Base-by-base conservation (phyloP, 768 basidiomycete genomes). In the Tricholoma bakamatsutake region DNA sequence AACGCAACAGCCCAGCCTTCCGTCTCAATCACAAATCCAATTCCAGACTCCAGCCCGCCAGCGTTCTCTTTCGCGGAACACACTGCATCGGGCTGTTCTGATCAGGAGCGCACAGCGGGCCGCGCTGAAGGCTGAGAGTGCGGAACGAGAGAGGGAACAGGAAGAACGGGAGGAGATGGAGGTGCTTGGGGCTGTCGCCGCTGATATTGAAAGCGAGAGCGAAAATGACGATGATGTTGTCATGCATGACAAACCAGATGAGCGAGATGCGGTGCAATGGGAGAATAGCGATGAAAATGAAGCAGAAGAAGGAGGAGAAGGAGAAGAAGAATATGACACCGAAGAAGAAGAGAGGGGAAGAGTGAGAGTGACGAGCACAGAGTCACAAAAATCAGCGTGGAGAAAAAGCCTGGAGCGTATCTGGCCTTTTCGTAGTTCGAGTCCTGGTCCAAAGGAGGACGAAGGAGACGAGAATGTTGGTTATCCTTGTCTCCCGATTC, bases 41-140 rank as follows among this genome's bases (percentile, higher is more conserved):
- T 74, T 72, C 6, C 65, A 68, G 39, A 73, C 75, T 1, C 71
- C 77, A 0, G 69, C 65, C 2, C 70, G 72, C 24, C 67, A 64
- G 28, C 68, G 72, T 31, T 75, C 72, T 27, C 61, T 67, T n/a
- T 70, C 72, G 4, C 71, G 80, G 1, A 73, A 74, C 13, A 83
- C 81, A 2, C 69, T 90, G 1, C 87, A 90, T 61, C 80, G 82
- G 11, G 83, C 84, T 0, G 87, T 90, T 2, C 72, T 90, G 9
- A 81, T 90, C 11, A 78, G 85, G 9, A 85, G 83, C 37, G 85
- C 85, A 0, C 86, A 88, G 62, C 75, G 85, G 12, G 80, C 81
- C 0, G 77, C 81, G 0, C 54, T 81, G 61, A 72, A 74, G 37
- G 73, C 76, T 4, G 84, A 81, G 61, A 73, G 71, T 53, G 81